A percentile compares a stretch with the other conserved stretches of the same genome.
phyloP scores from a whole-genome alignment of 306 rosid species.

The Amphicarpaea edgeworthii region DNA sequence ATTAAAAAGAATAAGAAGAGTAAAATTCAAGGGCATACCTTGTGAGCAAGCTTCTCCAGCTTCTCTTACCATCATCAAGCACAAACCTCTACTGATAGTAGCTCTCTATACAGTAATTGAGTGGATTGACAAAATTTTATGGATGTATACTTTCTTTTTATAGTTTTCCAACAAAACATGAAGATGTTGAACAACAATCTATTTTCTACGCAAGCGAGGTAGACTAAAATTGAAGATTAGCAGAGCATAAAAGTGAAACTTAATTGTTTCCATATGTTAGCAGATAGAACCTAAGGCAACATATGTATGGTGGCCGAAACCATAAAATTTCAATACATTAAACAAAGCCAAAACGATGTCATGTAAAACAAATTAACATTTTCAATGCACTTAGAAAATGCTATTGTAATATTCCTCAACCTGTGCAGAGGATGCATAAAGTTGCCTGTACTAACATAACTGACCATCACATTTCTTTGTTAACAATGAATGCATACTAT shows the following conservation, averaged over 20 bases:
- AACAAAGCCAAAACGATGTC: not conserved
- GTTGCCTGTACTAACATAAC: conserved; percentile 3
- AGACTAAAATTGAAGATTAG: conserved; percentile 13
- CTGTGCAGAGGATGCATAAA: conserved; percentile 2
- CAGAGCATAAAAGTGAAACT: conserved; percentile 6
- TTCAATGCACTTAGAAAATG: not conserved
- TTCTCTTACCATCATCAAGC: conserved; percentile 50
- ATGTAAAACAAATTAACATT: not conserved
- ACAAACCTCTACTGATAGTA: conserved; percentile 4
- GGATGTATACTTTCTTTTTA: conserved; percentile 14
- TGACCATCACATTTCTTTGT: conserved; percentile 4
- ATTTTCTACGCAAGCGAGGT: not conserved
- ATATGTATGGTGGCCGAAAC: not conserved
- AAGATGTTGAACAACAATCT: conserved; percentile 23
- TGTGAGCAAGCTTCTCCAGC: conserved; percentile 84
- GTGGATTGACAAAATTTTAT: not conserved
- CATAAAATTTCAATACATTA: conserved; percentile 8
- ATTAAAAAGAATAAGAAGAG: conserved; percentile 12
- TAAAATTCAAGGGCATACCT: conserved; percentile 55
- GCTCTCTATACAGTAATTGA: not conserved
- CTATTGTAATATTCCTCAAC: not conserved
- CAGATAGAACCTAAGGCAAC: not conserved
- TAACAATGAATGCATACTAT: not conserved
- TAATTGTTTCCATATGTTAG: not conserved
- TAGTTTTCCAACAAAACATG: conserved; percentile 16